A percentile compares a stretch with the other conserved stretches of the same genome.
phyloP scores from a whole-genome alignment of 1,139 yeast genomes.

The Diutina pseudorugosa region DNA sequence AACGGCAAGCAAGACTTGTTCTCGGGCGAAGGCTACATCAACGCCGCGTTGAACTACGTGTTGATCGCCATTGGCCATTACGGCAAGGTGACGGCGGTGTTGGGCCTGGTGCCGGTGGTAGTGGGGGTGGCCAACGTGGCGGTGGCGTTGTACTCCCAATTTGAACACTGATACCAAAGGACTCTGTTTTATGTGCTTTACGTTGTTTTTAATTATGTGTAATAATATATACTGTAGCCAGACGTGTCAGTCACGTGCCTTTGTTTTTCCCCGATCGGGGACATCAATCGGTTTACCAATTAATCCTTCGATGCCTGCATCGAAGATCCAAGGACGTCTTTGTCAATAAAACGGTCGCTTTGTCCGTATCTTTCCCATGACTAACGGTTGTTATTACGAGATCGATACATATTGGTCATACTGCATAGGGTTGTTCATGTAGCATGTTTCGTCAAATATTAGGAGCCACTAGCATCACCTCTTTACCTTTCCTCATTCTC shows the following conservation, averaged over 20 bases:
- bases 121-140: constrained; percentile 36
- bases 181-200: not conserved
- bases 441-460: no score
- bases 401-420: no score
- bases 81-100: constrained; percentile 18
- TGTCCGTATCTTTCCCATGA: no score
- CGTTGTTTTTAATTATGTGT: constrained; percentile 2
- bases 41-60: constrained; percentile 24
- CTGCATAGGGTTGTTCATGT: no score
- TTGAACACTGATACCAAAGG: constrained; percentile 21
- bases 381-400: no score
- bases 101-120: constrained; percentile 38
- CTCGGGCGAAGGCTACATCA: constrained; percentile 21
- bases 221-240: not conserved
- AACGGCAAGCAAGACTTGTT: constrained; percentile 13
- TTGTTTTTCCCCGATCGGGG: no score
- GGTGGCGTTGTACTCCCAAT: constrained; percentile 40
- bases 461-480: no score
- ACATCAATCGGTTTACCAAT: no score
- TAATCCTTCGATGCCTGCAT: no score
- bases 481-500: no score
- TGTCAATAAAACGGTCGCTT: no score
- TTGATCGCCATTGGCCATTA: constrained; percentile 28
- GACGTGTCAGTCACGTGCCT: not conserved
- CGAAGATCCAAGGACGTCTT: no score